Base-by-base conservation (phyloP, 2,329 filamentous ascomycete species). In the Ceratocystis ficicola region DNA sequence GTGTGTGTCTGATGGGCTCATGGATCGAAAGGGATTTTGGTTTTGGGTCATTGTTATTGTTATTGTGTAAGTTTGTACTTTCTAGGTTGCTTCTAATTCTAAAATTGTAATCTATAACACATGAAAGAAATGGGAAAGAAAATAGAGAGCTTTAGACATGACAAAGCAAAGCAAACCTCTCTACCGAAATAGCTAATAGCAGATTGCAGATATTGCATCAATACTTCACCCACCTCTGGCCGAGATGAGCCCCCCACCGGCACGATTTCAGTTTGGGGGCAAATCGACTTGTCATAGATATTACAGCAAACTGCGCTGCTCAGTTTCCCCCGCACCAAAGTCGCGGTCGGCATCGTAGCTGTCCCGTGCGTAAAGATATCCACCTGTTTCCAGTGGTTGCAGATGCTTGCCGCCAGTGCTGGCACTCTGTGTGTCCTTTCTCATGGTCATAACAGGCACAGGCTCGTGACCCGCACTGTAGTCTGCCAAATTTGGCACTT, bases 321-420 rank as follows among this genome's bases (percentile, higher is more conserved):
- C 64, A 8, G 55, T 65, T 44, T 65, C 64, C 5, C 63, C 63
- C 64, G 61, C 64, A 25, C 41, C 41, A n/a, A 65, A 22, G 17
- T 65, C 64, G 25, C 57, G 41, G 52, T 65, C 57, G 8, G 64
- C 57, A 17, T 65, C 64, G 22, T 61, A 65, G 30, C 64, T 65
- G 17, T 65, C 64, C 57, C 64, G 57, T 20, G 64, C 52, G 41
- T 65, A 65, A 10, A 25, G 44, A 50, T 65, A 65, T 22, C 28
- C 46, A 15, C 46, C 28, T 10, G 30, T 44, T 36, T 62, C 52
- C 44, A 57, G n/a, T 25, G 57, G 48, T 4, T 65, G 64, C 7
- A 65, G 64, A 25, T 57, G 22, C 25, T 25, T 50, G 64, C 44
- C 57, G 25, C 2, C 41, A 30, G n/a, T 44, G 7, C 4, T 36